Evolutionary conservation across 1,284 basidiomycete genomes (phyloP).

Genomic region (Ganoderma multipileum): DNA sequence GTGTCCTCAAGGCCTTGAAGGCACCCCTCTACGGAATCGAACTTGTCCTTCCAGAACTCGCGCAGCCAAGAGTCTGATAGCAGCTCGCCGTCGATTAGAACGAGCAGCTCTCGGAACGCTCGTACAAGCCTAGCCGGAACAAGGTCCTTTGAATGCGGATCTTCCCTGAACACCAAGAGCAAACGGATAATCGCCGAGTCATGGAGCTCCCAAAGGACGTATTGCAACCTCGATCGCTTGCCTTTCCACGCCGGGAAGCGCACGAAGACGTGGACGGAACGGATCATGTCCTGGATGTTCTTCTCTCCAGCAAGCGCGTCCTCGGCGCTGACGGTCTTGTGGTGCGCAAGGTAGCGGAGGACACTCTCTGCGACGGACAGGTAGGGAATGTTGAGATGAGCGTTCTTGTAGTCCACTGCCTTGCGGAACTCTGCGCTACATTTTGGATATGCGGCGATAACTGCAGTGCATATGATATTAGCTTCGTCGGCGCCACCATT

Average conservation of each 20-base stretch:
- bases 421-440: background rate
- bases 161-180: background rate
- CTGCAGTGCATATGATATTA: background rate
- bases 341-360: background rate
- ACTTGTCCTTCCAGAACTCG: slow-evolving; percentile 19
- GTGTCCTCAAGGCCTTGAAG: background rate
- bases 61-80: slow-evolving; percentile 13
- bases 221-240: slow-evolving; percentile 13
- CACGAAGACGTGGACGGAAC: background rate
- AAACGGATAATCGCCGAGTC: slow-evolving; percentile 7
- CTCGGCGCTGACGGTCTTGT: slow-evolving; percentile 1
- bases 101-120: slow-evolving; percentile 5
- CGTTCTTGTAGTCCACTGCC: background rate
- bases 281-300: slow-evolving; percentile 7
- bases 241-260: slow-evolving; percentile 12
- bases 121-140: background rate
- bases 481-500: background rate
- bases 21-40: background rate
- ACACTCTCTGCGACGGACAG: background rate
- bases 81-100: slow-evolving; percentile 7
- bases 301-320: slow-evolving; percentile 7
- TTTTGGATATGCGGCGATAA: background rate
- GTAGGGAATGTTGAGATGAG: background rate
- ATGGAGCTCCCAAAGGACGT: slow-evolving; percentile 19
- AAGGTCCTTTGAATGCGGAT: slow-evolving; percentile 2